Base-by-base conservation (phyloP, 169 alveolate genomes). In the Neospora caninum region DNA sequence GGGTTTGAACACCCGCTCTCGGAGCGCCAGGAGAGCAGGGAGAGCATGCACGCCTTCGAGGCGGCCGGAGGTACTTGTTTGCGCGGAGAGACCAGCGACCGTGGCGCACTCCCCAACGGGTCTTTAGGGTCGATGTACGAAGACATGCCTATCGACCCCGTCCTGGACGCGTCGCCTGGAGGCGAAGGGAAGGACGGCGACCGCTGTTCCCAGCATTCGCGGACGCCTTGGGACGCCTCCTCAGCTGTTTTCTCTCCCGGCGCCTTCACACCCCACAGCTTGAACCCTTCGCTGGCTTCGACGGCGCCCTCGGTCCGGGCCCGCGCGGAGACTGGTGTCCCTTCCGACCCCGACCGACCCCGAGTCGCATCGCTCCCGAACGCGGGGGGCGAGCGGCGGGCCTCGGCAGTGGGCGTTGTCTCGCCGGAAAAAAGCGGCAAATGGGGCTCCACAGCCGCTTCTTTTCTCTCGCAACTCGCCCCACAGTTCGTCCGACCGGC, bases 61-160 rank as follows among this genome's bases (percentile, higher is more conserved):
- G 58, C 58, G 58, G 58, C 58, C 58, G 58, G 13, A 49, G 22
- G 13, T 49, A 49, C 4, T 13, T 4, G 13, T 4, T 49, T 49
- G 22, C 13, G 58, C 13, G 58, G 58, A 49, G 58, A 49, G 58
- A 4, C n/a, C n/a, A n/a, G 58, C 22, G 13, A 49, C 58, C 58
- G 58, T 49, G 58, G 4, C 22, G 58, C 22, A 13, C 31, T 1
- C 31, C 73, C 25, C 73, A 64, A 29, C n/a, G 73, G 34, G 73
- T 64, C 86, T 2, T 22, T 38, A 10, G 86, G 86, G 45, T 78
- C 86, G 86, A n/a, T n/a, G 86, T 78, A 78, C 45, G 86, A 78
- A n/a, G 86, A 78, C 45, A 78, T 78, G 86, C 22, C 86, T 1
- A 78, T 78, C 86, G 86, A 78, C 31, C 31, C 86, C 9, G 1